Evolutionary conservation across 1,139 yeast species (phyloP), one percentile per base, ranked within the genome.

Genomic region (Saccharomyces hybrid): DNA sequence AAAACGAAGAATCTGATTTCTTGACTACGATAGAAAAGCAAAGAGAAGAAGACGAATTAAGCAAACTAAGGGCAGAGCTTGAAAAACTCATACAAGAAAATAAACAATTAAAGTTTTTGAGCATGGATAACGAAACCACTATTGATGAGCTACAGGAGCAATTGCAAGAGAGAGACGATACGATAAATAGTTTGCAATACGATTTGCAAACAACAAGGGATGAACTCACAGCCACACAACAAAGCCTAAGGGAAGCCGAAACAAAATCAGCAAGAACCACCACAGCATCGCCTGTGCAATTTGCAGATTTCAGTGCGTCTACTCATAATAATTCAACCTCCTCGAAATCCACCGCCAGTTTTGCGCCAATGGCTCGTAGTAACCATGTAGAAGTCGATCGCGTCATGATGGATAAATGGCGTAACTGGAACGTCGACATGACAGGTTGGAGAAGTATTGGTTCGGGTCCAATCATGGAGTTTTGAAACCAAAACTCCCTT

Each of bases 351-450:
- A n/a, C 25, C 5, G 11, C 13, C 2, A 38, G 3, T 38, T 38
- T 8, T 38, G 25, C 44, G 6, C 44, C 11, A 13, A 38, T 38
- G 44, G 25, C 44, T 38, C 44, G 25, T 38, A 13, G 25, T 3
- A 38, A 38, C n/a, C 32, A 56, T 48, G 49, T 53, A 56, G 29
- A 60, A 59, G 27, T 58, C 6, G 67, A 72, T 49, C 69, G 72
- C 48, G 64, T 67, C 0, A 61, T 64, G 51, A 65, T 80, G 66
- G 73, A 70, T 70, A 79, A 82, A 59, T 90, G 96, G 96, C 82
- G 83, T 62, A 84, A 83, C 46, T 90, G 95, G 93, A 89, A 86
- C 65, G 80, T 88, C 3, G 96, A 90, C 65, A 87, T 90, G 95
- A 78, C 88, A 25, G 66, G 70, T 27, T 90, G 97, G 97, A 78